Conservation (phyloP, 179 eudicot genomes). For the Monotropa hypopitys region DNA sequence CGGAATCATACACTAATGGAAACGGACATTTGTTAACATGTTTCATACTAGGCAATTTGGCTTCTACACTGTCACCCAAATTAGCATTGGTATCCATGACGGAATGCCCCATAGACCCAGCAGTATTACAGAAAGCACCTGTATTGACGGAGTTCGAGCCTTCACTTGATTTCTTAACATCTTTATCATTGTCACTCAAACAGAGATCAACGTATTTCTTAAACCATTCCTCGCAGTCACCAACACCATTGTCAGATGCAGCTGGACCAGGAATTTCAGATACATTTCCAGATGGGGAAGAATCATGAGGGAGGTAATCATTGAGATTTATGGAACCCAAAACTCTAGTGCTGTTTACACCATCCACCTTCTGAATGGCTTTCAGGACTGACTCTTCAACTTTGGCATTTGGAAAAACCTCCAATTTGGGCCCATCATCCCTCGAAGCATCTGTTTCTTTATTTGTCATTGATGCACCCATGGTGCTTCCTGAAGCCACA, state of each 20-base stretch:
- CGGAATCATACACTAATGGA: slow-evolving; percentile 11
- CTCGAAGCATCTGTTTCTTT: slow-evolving; percentile 18
- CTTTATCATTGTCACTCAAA: neutral
- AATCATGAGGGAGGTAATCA: neutral
- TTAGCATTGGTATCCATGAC: neutral
- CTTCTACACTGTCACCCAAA: slow-evolving; percentile 4
- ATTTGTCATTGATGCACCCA: neutral
- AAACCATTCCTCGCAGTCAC: slow-evolving; percentile 9
- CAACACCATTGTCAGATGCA: slow-evolving; percentile 2
- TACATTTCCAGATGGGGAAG: neutral
- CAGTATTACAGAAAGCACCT: slow-evolving; percentile 1
- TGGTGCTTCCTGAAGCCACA: slow-evolving; percentile 6
- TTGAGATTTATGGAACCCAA: slow-evolving; percentile 1
- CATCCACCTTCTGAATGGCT: slow-evolving; percentile 8
- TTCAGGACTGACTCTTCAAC: slow-evolving; percentile 7
- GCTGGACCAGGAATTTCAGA: neutral
- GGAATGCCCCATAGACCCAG: neutral
- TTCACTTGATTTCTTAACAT: neutral
- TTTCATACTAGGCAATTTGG: neutral
- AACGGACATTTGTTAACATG: slow-evolving; percentile 25
- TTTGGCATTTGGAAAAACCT: slow-evolving; percentile 1
- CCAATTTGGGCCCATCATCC: neutral
- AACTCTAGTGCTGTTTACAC: neutral
- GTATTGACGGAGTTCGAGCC: neutral
- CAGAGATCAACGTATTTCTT: neutral